Percentiles rank a stretch among this genome's conserved stretches.
Conservation (phyloP, 139 green algal species). For the Haematococcus lacustris region DNA sequence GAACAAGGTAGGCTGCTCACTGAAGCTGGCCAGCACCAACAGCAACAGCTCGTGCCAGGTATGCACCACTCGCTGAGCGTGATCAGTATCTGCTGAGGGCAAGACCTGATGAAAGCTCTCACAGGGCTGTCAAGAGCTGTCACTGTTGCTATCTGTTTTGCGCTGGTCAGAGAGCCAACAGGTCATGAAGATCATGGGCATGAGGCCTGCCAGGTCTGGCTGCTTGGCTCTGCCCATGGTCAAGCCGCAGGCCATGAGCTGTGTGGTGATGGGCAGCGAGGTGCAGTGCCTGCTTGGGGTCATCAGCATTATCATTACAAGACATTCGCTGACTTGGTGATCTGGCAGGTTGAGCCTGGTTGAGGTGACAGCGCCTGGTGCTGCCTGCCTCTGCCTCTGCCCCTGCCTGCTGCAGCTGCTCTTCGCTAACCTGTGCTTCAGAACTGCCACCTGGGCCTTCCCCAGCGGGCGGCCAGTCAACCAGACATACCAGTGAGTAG, state of each 20-base stretch:
- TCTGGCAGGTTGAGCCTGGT: background rate
- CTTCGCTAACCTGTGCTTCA: slow-evolving; percentile 35
- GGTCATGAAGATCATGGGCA: background rate
- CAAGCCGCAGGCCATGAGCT: background rate
- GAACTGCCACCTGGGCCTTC: slow-evolving; percentile 26
- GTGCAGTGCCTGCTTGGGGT: background rate
- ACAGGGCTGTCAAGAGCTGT: background rate
- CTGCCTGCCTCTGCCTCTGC: background rate
- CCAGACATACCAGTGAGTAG: background rate
- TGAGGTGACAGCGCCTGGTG: background rate
- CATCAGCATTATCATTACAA: background rate
- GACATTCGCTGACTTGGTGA: background rate
- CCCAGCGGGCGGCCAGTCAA: background rate
- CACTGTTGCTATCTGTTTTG: background rate
- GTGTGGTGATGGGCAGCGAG: background rate
- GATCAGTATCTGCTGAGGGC: background rate
- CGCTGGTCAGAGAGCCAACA: background rate
- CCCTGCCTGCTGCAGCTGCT: slow-evolving; percentile 22
- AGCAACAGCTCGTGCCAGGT: background rate
- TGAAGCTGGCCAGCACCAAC: too few species aligned
- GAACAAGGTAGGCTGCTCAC: slow-evolving; percentile 29
- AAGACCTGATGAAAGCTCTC: background rate
- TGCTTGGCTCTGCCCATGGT: background rate
- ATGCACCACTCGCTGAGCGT: background rate
- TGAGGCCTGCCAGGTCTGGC: too few species aligned